Evolutionary conservation across 2,329 filamentous ascomycete genomes (phyloP), one percentile per base, ranked within the genome.

Genomic region (Leptographium galeiforme): DNA sequence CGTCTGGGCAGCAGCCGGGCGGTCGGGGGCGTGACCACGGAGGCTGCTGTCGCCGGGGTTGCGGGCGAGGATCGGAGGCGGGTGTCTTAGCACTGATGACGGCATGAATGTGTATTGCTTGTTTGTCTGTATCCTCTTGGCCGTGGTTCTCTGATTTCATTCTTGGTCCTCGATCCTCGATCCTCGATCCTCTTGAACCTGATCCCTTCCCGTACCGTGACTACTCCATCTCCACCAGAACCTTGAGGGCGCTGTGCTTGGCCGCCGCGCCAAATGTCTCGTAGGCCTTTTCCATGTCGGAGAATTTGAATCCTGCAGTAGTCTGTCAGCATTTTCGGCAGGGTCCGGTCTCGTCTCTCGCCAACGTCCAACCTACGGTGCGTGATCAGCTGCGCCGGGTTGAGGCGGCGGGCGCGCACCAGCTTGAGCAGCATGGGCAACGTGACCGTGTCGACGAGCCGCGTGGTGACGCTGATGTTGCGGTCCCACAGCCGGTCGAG

Each of bases 401-500:
- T 62, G 12, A 76, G 56, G 48, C 66, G 70, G 11, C 68, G 67
- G 0, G 72, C 63, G 32, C 66, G 59, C 13, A 72, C 68, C 12
- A 75, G 61, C 57, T 71, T 72, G n/a, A 76, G 57, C 14, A 77
- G 62, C 68, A 74, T 74, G 0, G 73, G 72, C 11, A 71, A 73
- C 0, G 73, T 71, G 2, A 66, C 66, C 0, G 72, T 69, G 58
- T 77, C 71, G 5, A 77, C 72, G 1, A 76, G 63, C 13, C 68
- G 62, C 1, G 72, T 76, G 0, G 71, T 75, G 51, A 77, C 72
- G 34, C 72, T 65, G 48, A 79, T 74, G 57, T 79, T 79, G 55
- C 69, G 69, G 54, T 70, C 66, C 78, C 77, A 81, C 6, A 81
- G 64, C 48, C 67, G 69, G 53, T 81, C 72, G 14, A 81, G 66